These are phyloP conservation scores for Vinca major DNA, from an alignment of 305 asterid genomes.

Conservation along the genomic window DNA sequence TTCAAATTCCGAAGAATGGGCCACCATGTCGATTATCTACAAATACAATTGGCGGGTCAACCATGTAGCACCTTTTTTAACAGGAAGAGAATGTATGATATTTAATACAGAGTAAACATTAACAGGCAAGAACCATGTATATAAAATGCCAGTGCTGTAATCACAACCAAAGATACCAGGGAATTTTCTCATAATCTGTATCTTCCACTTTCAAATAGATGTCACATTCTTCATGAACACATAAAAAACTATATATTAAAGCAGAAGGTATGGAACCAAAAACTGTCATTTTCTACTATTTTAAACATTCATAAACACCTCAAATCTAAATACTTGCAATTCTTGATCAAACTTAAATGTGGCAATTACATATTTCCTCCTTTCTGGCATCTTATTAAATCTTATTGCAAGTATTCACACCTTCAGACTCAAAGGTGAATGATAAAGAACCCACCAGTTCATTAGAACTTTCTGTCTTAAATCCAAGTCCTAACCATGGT, in stretches of 20 bases:
- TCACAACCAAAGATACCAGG: not conserved
- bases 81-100: not conserved
- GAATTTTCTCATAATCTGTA: not conserved
- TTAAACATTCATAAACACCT: not conserved
- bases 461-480: not conserved
- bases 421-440: not conserved
- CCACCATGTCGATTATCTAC: conserved; percentile 93
- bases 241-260: not conserved
- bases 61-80: not conserved
- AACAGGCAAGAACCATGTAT: not conserved
- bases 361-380: not conserved
- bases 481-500: not conserved
- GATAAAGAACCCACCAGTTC: not conserved
- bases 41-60: conserved; percentile 9
- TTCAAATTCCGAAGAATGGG: conserved; percentile 95
- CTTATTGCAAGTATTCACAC: not conserved
- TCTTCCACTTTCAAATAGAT: not conserved
- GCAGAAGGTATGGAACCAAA: not conserved
- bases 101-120: not conserved
- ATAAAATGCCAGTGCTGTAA: not conserved
- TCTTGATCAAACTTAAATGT: not conserved
- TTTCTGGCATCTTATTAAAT: not conserved
- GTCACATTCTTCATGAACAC: not conserved
- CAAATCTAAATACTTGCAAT: not conserved
- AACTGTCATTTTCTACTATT: not conserved